Conservation (phyloP, 192 early-diverging fungal genomes). For the Rhizophagus prolifer region DNA sequence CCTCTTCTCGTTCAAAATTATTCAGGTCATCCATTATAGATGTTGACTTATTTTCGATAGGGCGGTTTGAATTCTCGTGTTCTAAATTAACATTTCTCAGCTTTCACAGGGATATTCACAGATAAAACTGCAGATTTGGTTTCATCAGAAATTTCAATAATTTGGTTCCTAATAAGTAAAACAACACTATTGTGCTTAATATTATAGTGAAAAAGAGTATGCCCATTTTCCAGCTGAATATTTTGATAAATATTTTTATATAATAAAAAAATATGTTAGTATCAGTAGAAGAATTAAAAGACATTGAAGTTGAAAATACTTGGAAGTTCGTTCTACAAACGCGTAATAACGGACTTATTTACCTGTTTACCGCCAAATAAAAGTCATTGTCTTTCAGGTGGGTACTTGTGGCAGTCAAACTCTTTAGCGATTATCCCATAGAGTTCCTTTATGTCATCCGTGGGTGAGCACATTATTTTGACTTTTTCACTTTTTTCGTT, state of each 20-base stretch:
- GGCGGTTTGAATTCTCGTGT: too few species aligned
- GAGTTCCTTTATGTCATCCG: not conserved
- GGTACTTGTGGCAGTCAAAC: slow-evolving; percentile 6
- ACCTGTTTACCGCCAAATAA: slow-evolving; percentile 45
- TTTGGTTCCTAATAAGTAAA: slow-evolving; percentile 27
- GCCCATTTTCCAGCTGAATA: slow-evolving; percentile 41
- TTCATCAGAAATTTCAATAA: not conserved
- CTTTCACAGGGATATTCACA: not conserved
- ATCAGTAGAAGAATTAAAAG: too few species aligned
- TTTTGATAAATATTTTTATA: not conserved
- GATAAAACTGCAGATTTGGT: not conserved
- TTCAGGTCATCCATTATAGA: not conserved
- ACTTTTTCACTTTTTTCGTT: not conserved
- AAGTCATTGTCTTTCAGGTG: slow-evolving; percentile 28
- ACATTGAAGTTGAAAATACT: too few species aligned
- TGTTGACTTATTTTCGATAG: not conserved
- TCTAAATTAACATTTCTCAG: not conserved
- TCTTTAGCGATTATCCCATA: not conserved
- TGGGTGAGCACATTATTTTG: not conserved
- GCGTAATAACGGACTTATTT: not conserved
- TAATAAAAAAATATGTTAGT: not conserved
- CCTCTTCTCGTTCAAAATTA: not conserved
- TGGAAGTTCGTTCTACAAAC: not conserved
- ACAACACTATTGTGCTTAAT: slow-evolving; percentile 39
- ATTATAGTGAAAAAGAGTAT: slow-evolving; percentile 42